These are phyloP conservation scores for Kwoniella europaea DNA, from an alignment of 768 basidiomycete species.

Conservation along the genomic window DNA sequence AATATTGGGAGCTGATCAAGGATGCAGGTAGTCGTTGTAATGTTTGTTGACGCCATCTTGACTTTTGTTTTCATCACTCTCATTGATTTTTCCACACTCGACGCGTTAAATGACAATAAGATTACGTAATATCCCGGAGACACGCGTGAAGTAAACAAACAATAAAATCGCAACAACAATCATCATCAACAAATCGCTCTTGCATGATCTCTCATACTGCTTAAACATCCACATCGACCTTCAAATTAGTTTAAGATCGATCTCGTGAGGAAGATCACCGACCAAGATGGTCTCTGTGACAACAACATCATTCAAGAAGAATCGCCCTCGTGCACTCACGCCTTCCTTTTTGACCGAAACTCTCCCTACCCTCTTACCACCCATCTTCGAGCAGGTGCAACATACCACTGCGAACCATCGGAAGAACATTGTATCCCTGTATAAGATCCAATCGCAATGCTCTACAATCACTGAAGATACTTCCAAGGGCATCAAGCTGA, in stretches of 20 bases:
- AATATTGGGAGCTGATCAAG: neutral
- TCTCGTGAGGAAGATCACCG: neutral
- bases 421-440: conserved; percentile 82
- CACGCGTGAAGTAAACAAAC: conserved; percentile 5
- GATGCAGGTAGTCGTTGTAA: neutral
- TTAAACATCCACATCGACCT: neutral
- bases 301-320: conserved; percentile 14
- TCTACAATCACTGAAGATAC: conserved; percentile 60
- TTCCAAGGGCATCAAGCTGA: conserved; percentile 55
- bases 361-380: conserved; percentile 61
- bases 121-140: conserved; percentile 1
- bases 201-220: neutral
- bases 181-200: too few relatives aligned
- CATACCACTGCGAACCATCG: conserved; percentile 76
- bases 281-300: conserved; percentile 3
- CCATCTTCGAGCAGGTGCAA: conserved; percentile 82
- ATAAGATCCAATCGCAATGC: conserved; percentile 76
- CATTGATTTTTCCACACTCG: neutral
- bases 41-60: neutral
- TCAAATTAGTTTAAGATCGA: neutral
- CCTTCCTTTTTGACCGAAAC: conserved; percentile 44
- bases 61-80: neutral
- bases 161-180: conserved; percentile 2
- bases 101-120: neutral
- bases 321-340: conserved; percentile 30